Evolutionary conservation across 179 eudicot species (phyloP), one percentile per base, ranked within the genome.

Genomic region (Carnegiea gigantea): DNA sequence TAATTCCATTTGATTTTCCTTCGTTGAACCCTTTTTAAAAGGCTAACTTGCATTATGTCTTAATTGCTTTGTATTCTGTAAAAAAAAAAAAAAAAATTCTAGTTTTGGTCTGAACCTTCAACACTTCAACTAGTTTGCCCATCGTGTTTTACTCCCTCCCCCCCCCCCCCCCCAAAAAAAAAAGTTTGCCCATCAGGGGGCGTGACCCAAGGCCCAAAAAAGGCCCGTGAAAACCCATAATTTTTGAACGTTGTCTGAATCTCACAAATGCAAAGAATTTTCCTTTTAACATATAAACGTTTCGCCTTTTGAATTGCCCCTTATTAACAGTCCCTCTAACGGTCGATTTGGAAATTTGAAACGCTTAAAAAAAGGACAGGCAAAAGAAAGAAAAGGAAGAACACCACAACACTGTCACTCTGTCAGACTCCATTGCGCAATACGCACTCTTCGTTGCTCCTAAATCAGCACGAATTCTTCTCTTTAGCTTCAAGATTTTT

Each of bases 281-380:
- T 36, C 68, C 26, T 23, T 23, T 62, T 62, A n/a, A 9, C 7
- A 24, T n/a, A 10, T 0, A 23, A 7, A 10, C 68, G 68, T 23
- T 23, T 62, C 26, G 2, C 62, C 21, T 62, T 62, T 24, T 30
- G 14, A 62, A 62, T 6, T 67, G 13, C 18, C 57, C 57, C 57
- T 12, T 17, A 17, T 51, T 13, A 67, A 67, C 36, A 26, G 72
- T 64, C 48, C 14, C 48, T 75, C 78, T 78, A 87, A 87, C 89
- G 89, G 89, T 85, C 89, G 86, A 82, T 85, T 83, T 81, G 83
- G 83, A 85, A 83, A 24, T 83, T 87, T 81, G 81, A 83, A 87
- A 62, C 68, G 7, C 30, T 23, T 23, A 28, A 59, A 49, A 49
- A 49, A 76, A 75, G 80, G 53, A 79, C 81, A 80, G 13, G 12